Base-by-base conservation (phyloP, 202 grass and related monocot species). In the Setaria viridis region DNA sequence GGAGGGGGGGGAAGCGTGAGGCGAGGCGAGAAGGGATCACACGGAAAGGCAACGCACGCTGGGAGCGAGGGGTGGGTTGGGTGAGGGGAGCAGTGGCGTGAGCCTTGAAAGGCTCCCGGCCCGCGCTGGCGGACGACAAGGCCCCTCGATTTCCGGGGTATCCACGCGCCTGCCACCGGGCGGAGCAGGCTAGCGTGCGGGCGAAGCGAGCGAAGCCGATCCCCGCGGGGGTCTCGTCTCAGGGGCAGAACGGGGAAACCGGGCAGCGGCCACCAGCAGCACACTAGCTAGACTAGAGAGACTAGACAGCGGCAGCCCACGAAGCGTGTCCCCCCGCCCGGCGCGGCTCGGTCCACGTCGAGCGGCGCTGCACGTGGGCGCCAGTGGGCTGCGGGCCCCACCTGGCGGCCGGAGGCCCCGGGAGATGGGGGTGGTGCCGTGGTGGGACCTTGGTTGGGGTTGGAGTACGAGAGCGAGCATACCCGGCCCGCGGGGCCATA, bases 281-380 rank as follows among this genome's bases (percentile, higher is more conserved):
- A 56, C 54, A 17, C 53, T 50, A 34, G 83, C 2, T 16, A 29
- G 33, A 2, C 7, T 15, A 32, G 62, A 65, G 11, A 29, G 33
- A 2, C 7, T 15, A 32, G 62, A 65, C 14, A 66, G 33, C 63
- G 71, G 62, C 62, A 85, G 10, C 19, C 78, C 84, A 86, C 74
- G 88, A 83, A 86, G 84, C 79, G 84, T 90, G 88, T 72, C 70
- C 9, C 69, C 49, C 3, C 6, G 11, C 35, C 2, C 20, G 11
- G 62, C 48, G 66, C 66, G 62, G 62, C 72, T 21, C 88, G 74
- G 88, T 86, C 88, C 80, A 87, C 88, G 84, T 83, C 80, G 76
- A 82, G 81, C 74, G 75, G 74, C 67, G 67, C 84, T 83, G 80
- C 88, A 86, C 88, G 88, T 90, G 88, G 80, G 88, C 68, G 29